Evolutionary conservation across 2,329 filamentous ascomycete species (phyloP).

Genomic region (Fusarium zealandicum): DNA sequence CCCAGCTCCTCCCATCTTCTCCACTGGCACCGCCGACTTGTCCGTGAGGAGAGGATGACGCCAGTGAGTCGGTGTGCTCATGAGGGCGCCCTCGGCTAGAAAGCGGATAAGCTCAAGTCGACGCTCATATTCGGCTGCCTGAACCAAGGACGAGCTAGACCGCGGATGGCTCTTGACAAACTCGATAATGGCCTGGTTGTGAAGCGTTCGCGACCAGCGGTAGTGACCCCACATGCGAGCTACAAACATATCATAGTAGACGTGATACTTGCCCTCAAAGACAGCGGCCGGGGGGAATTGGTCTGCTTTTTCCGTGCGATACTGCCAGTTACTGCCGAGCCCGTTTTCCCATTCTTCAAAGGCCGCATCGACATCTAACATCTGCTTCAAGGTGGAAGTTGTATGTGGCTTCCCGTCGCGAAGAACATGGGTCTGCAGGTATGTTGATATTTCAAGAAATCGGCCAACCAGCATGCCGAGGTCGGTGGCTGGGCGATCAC

Average conservation of each 20-base stretch:
- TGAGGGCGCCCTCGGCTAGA: slow-evolving; percentile 54
- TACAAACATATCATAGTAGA: slow-evolving; percentile 61
- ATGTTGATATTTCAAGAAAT: slow-evolving; percentile 50
- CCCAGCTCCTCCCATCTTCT: slow-evolving; percentile 50
- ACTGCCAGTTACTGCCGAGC: slow-evolving; percentile 49
- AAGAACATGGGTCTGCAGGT: slow-evolving; percentile 45
- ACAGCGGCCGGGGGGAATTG: slow-evolving; percentile 51
- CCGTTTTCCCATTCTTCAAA: slow-evolving; percentile 51
- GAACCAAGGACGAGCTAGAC: slow-evolving; percentile 46
- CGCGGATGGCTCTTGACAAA: slow-evolving; percentile 49
- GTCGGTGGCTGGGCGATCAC: slow-evolving; percentile 51
- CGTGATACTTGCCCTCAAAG: slow-evolving; percentile 62
- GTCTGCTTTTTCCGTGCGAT: slow-evolving; percentile 43
- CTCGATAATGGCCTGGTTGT: slow-evolving; percentile 58
- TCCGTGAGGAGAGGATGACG: slow-evolving; percentile 56
- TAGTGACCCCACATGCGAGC: slow-evolving; percentile 66
- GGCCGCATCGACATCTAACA: slow-evolving; percentile 50
- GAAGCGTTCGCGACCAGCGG: slow-evolving; percentile 63
- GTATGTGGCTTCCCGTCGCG: slow-evolving; percentile 49
- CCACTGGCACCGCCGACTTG: slow-evolving; percentile 46
- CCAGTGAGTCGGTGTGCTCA: slow-evolving; percentile 59
- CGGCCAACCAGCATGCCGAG: slow-evolving; percentile 51
- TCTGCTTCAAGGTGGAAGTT: slow-evolving; percentile 47
- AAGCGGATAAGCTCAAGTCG: slow-evolving; percentile 47
- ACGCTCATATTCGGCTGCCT: slow-evolving; percentile 41